phyloP scores from a whole-genome alignment of 306 rosid species.

The Abrus precatorius region DNA sequence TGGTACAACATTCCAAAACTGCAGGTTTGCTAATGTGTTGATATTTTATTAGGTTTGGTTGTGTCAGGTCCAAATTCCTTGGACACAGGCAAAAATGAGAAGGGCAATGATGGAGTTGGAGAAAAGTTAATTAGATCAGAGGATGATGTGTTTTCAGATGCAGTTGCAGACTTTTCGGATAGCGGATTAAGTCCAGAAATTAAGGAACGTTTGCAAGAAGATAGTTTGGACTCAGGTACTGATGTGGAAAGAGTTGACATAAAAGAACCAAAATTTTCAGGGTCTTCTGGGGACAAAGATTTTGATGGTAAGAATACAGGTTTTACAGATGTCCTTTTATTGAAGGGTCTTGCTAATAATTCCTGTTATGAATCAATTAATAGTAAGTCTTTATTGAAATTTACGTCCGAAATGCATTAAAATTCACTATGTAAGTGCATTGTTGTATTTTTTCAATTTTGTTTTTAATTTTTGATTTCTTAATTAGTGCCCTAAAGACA shows the following conservation, averaged over 20 bases:
- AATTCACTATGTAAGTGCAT: too few species aligned
- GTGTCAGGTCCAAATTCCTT: conserved; percentile 53
- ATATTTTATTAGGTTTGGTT: conserved; percentile 46
- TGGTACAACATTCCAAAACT: conserved; percentile 11
- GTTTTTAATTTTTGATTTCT: too few species aligned
- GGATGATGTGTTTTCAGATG: conserved; percentile 78
- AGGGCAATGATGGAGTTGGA: conserved; percentile 50
- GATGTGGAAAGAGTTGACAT: conserved; percentile 45
- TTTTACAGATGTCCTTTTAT: conserved; percentile 5
- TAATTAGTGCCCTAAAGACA: too few species aligned
- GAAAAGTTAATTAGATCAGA: conserved; percentile 56
- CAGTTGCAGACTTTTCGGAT: conserved; percentile 74
- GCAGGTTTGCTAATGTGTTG: conserved; percentile 16
- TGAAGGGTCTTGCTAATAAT: too few species aligned
- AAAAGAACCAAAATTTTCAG: conserved; percentile 47
- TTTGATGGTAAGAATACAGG: conserved; percentile 54
- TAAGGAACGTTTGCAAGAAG: conserved; percentile 35
- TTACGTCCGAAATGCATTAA: too few species aligned
- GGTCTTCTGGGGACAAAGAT: conserved; percentile 40
- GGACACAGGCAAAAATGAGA: conserved; percentile 50
- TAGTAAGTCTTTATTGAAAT: too few species aligned
- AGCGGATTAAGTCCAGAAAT: conserved; percentile 41
- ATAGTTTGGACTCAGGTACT: conserved; percentile 46
- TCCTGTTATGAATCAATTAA: too few species aligned
- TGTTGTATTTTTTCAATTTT: too few species aligned